Evolutionary conservation across 148 eudicot species (phyloP).

Genomic region (Rhododendron vialii): DNA sequence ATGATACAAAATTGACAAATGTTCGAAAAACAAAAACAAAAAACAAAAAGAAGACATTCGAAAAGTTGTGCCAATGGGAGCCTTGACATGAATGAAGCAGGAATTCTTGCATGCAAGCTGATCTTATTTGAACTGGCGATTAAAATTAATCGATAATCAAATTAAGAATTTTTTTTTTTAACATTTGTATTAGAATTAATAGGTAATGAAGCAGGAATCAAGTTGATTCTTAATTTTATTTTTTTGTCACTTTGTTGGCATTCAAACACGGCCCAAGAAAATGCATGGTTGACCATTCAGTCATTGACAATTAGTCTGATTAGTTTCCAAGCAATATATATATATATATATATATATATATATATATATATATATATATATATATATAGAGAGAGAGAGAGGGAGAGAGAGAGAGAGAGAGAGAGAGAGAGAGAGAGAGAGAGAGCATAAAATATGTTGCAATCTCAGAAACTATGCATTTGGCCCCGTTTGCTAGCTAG

Average conservation of each 20-base stretch:
- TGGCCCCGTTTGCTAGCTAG: background rate
- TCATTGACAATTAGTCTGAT: background rate
- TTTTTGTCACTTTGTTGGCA: background rate
- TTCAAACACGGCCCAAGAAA: background rate
- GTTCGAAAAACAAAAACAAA: background rate
- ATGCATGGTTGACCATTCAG: background rate
- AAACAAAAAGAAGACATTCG: background rate
- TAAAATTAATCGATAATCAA: background rate
- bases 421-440: no score
- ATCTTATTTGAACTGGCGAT: background rate
- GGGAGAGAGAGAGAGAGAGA: no score
- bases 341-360: no score
- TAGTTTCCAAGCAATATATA: background rate
- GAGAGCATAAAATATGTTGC: no score
- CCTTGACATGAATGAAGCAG: background rate
- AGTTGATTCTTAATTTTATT: background rate
- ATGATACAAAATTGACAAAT: background rate
- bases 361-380: no score
- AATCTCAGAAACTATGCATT: background rate
- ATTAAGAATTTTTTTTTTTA: no score
- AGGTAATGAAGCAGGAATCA: background rate
- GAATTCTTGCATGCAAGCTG: background rate
- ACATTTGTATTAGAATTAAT: no score
- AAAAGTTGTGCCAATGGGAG: background rate
- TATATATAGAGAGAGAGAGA: no score